Percentiles rank a stretch among this genome's conserved stretches.
These are phyloP conservation scores for Flaveria ramosissima DNA, from an alignment of 129 eudicot species.

Conservation along the genomic window DNA sequence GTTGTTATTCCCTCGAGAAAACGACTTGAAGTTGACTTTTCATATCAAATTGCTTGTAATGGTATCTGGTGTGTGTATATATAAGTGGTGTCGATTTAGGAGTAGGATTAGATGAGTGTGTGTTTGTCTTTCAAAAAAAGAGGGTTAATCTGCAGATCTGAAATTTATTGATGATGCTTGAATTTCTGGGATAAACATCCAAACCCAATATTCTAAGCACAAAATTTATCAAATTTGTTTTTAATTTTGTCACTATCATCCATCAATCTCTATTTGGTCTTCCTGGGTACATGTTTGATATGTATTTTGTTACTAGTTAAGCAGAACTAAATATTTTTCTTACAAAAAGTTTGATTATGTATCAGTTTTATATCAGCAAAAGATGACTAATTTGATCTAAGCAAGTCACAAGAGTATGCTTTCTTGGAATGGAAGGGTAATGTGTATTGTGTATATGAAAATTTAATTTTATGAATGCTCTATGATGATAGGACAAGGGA, in stretches of 20 bases:
- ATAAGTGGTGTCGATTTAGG: too few species aligned
- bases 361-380: background rate
- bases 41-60: background rate
- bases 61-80: too few species aligned
- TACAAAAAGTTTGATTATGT: background rate
- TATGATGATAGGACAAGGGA: background rate
- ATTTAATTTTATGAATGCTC: background rate
- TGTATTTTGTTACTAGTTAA: background rate
- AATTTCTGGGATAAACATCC: background rate
- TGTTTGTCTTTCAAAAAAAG: background rate
- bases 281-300: background rate
- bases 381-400: background rate
- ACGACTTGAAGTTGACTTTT: constrained; percentile 22
- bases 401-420: constrained; percentile 7
- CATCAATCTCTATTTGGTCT: background rate
- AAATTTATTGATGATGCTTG: background rate
- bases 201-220: background rate
- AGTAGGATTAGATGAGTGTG: too few species aligned
- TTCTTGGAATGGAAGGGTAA: constrained; percentile 7
- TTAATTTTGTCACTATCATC: background rate
- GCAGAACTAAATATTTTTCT: background rate
- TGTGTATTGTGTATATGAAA: background rate
- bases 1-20: constrained; percentile 1
- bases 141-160: constrained; percentile 17
- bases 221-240: background rate